Percentiles rank a stretch among this genome's conserved stretches.
Conservation (phyloP, 2,329 filamentous ascomycete genomes). For the Leptographium galeiforme region DNA sequence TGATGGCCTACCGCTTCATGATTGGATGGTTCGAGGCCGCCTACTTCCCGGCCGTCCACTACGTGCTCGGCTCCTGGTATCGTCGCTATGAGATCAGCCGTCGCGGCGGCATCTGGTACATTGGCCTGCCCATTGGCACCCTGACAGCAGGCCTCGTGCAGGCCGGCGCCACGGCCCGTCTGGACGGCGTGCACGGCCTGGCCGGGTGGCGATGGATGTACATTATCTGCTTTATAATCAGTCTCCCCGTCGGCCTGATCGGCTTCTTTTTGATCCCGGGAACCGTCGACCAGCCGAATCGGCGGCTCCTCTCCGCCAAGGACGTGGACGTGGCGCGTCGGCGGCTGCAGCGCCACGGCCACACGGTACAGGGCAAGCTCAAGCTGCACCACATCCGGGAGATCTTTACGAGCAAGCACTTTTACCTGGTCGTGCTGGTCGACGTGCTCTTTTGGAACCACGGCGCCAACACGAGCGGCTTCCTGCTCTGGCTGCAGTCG, state of each 20-base stretch:
- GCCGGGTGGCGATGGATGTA: conserved; percentile 42
- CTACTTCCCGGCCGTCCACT: conserved; percentile 39
- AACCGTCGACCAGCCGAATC: conserved; percentile 24
- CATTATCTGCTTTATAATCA: conserved; percentile 22
- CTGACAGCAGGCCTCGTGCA: conserved; percentile 26
- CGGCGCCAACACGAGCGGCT: conserved; percentile 31
- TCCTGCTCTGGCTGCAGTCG: conserved; percentile 45
- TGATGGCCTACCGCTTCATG: conserved; percentile 37
- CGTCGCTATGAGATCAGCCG: conserved; percentile 46
- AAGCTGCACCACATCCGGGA: conserved; percentile 16
- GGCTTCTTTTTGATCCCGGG: conserved; percentile 36
- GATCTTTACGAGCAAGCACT: conserved; percentile 21
- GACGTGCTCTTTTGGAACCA: conserved; percentile 46
- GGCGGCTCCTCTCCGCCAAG: conserved; percentile 20
- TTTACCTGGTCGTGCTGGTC: conserved; percentile 36
- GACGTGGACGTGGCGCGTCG: conserved; percentile 22
- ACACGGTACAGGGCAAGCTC: conserved; percentile 24
- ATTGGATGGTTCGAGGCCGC: conserved; percentile 40
- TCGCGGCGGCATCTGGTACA: conserved; percentile 46
- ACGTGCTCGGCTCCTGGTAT: conserved; percentile 41
- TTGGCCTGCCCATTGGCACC: conserved; percentile 36
- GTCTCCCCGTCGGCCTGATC: conserved; percentile 34
- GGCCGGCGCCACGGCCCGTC: conserved; percentile 20
- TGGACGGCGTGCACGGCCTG: conserved; percentile 31
- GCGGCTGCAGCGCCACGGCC: conserved; percentile 23